Conservation (phyloP, 106 monocot species). For the Acanthochlamys bracteata region DNA sequence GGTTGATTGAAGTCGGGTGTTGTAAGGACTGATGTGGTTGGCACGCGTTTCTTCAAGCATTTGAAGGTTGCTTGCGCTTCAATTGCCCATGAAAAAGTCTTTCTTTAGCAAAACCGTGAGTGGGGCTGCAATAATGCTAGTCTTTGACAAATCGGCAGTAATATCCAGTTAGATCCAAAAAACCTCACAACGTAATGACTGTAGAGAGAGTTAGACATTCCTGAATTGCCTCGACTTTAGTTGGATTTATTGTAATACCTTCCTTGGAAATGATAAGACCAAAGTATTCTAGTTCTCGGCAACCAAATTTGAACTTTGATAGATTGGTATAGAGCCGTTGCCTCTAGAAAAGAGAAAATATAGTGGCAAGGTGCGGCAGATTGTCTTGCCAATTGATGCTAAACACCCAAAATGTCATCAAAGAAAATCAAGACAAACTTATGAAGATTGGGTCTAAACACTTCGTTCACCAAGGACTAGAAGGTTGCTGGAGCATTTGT, state of each 20-base stretch:
- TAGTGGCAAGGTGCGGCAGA: not conserved
- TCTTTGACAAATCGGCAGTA: not conserved
- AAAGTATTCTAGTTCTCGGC: not conserved
- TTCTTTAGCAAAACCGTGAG: conserved; percentile 6
- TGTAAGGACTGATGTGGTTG: conserved; percentile 3
- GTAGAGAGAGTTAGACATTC: not conserved
- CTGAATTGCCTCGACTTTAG: not conserved
- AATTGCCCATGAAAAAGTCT: conserved; percentile 6
- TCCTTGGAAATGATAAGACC: not conserved
- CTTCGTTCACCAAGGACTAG: not conserved
- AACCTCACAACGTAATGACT: not conserved
- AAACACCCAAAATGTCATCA: conserved; percentile 15
- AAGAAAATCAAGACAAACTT: conserved; percentile 6
- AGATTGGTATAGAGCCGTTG: not conserved
- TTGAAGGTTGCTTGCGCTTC: not conserved
- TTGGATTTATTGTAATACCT: not conserved
- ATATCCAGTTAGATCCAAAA: not conserved
- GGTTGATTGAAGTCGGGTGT: conserved; percentile 9
- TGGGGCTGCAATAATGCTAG: not conserved
- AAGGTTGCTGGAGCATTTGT: conserved; percentile 2
- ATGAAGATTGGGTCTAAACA: not conserved
- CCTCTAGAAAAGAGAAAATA: not conserved
- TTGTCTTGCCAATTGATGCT: not conserved
- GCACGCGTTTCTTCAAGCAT: not conserved
- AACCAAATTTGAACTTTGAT: not conserved